A percentile compares a stretch with the other conserved stretches of the same genome.
These are phyloP conservation scores for Galerina marginata DNA, from an alignment of 768 basidiomycete species.

Conservation along the genomic window DNA sequence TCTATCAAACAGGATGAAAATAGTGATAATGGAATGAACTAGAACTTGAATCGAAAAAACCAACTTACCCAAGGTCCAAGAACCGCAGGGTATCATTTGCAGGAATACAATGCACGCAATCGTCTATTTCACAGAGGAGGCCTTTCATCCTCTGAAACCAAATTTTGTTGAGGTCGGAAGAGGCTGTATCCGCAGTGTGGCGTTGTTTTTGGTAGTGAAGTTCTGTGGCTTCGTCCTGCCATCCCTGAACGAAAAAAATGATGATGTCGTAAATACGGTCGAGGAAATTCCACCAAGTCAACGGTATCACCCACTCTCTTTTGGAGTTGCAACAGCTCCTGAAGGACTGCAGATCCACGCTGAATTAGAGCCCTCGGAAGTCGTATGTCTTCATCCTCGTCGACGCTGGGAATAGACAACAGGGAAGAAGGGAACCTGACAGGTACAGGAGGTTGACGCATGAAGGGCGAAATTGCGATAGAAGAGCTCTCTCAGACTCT, in stretches of 20 bases:
- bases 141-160: constrained; percentile 9
- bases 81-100: neutral
- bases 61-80: constrained; percentile 9
- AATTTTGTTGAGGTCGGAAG: neutral
- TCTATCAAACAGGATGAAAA: neutral
- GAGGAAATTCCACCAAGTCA: neutral
- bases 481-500: no score
- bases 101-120: neutral
- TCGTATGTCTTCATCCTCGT: neutral
- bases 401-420: neutral
- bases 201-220: constrained; percentile 2
- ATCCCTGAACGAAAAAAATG: constrained; percentile 1
- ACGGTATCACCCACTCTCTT: neutral
- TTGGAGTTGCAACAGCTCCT: neutral
- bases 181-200: constrained; percentile 1
- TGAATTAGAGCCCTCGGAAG: neutral
- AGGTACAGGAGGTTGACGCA: neutral
- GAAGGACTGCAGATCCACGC: neutral
- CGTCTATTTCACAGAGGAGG: constrained; percentile 7
- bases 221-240: constrained; percentile 1
- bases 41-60: neutral
- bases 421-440: neutral
- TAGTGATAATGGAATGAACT: neutral
- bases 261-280: no score
- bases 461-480: neutral